Evolutionary conservation across 73 alveolate species (phyloP), one percentile per base, ranked within the genome.

Genomic region (Paramecium octaurelia): DNA sequence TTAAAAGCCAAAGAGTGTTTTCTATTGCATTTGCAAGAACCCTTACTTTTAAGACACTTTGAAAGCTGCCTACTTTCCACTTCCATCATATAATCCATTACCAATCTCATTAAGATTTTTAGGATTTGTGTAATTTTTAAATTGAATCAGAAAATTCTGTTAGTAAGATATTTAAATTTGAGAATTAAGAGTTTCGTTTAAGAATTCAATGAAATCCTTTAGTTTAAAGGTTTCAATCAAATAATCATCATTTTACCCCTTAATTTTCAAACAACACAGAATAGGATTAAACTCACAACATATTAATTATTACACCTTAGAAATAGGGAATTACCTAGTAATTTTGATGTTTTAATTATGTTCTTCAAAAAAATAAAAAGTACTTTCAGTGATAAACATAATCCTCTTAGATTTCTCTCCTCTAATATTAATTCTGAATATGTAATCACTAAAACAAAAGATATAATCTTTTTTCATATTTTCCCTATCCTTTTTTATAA

Each of bases 51-150:
- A 21, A 5, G 87, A 36, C 31, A 34, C 87, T 70, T 70, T 70
- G 57, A 70, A 70, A 10, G 34, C 86, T 20, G 86, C 86, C 20
- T 70, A 70, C n/a, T 70, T 70, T 24, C 86, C 86, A 24, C 86
- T 70, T 7, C 86, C 86, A 70, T 70, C 86, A 70, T 70, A 70
- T 12, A 70, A 11, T 10, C 86, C 86, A 70, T 70, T 70, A 4
- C 58, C 86, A 31, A 70, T 31, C 34, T 70, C 58, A 70, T 34
- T 73, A 7, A 73, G 18, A 29, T 36, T 36, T 38, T 73, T 73
- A 29, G 87, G 68, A 16, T 73, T 10, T 18, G 69, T 31, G 5
- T 73, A 73, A 36, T 73, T 73, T 73, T 73, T 73, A 73, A 73
- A 36, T 3, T 36, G 16, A 8, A 73, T 40, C 40, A 3, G 16